Evolutionary conservation across 2,329 filamentous ascomycete species (phyloP).

Genomic region (Lasiodiplodia sp.): DNA sequence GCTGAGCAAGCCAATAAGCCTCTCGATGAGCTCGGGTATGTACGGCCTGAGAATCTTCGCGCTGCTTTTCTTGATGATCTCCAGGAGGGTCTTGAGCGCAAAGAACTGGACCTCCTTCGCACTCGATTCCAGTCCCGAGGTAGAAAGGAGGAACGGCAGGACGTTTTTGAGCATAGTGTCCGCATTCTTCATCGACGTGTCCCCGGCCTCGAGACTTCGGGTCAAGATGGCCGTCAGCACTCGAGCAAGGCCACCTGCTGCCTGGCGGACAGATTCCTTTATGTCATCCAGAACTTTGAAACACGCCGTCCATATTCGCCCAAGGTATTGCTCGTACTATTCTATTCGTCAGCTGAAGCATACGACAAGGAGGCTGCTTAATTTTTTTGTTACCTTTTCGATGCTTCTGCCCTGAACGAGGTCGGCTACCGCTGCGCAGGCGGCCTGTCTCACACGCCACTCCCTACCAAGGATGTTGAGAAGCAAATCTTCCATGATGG

Average conservation of each 20-base stretch:
- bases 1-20: conserved; percentile 81
- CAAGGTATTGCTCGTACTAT: conserved; percentile 82
- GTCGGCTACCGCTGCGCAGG: conserved; percentile 87
- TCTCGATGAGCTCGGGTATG: conserved; percentile 80
- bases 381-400: conserved; percentile 45
- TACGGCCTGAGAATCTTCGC: conserved; percentile 81
- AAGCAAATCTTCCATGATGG: conserved; percentile 86
- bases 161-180: conserved; percentile 84
- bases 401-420: conserved; percentile 79
- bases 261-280: conserved; percentile 84
- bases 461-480: conserved; percentile 87
- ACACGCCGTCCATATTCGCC: conserved; percentile 82
- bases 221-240: conserved; percentile 85
- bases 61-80: conserved; percentile 85
- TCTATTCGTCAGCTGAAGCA: conserved; percentile 28
- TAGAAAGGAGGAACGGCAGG: conserved; percentile 87
- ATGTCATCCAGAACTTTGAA: conserved; percentile 96
- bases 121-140: conserved; percentile 86
- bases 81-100: conserved; percentile 78
- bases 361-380: too few relatives aligned
- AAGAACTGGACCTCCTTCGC: conserved; percentile 88
- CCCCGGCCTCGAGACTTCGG: conserved; percentile 81
- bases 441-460: conserved; percentile 92
- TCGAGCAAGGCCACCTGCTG: conserved; percentile 83
- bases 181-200: conserved; percentile 70